Evolutionary conservation across 2,329 filamentous ascomycete genomes (phyloP), one percentile per base, ranked within the genome.

Genomic region (Pseudogymnoascus sp.): DNA sequence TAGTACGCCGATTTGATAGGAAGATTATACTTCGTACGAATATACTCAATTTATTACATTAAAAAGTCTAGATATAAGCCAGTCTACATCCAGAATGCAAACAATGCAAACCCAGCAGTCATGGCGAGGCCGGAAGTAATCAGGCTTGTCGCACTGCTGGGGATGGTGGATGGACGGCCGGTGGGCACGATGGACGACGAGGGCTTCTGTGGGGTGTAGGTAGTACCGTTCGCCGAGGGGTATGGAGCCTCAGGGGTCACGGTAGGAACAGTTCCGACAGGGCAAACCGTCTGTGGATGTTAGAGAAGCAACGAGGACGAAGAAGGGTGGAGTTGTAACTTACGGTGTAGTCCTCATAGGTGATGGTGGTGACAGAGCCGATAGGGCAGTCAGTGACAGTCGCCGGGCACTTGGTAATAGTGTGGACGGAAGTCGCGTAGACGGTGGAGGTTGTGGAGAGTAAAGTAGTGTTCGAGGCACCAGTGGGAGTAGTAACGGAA

Each of bases 371-470:
- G 36, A 75, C 70, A 22, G 72, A 68, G 30, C 68, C 69, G 1
- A 63, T 69, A 8, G 75, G 74, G 67, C 75, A 77, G 70, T 76
- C 63, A n/a, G 66, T 68, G 3, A 77, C 71, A 14, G 69, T 68
- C 75, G 60, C 73, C 76, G 28, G 74, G 36, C 63, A 64, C 38
- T 38, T 37, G 47, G 63, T 64, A n/a, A 64, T 62, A 1, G 63
- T 64, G 58, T 61, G 58, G 20, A 58, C 38, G n/a, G 30, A 59
- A 8, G 63, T 64, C 22, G 63, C 63, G 25, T 61, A 63, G 22
- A 63, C 63, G 11, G 62, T 64, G 28, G 47, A 54, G 28, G 47
- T 54, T 12, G 47, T 54, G 9, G 16, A 20, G 8, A 12, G 2
- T 12, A 54, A 33, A 20, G 47, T 54, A 9, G 47, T 18, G 47